These are phyloP conservation scores for Leucoagaricus sp. DNA, from an alignment of 1,284 basidiomycete genomes.

Conservation along the genomic window DNA sequence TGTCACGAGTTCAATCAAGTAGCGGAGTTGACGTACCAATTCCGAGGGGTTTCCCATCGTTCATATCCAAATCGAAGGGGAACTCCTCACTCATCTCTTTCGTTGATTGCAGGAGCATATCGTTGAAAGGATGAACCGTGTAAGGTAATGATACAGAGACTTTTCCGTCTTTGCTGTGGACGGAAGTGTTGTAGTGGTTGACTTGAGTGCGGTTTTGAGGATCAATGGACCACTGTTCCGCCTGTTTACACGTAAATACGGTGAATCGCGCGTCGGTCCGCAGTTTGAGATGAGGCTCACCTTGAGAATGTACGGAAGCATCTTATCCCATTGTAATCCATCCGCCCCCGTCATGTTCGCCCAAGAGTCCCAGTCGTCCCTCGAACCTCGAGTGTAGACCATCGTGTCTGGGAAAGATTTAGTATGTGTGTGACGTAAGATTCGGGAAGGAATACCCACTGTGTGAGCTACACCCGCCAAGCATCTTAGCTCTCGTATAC, in stretches of 20 bases:
- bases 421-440: no score
- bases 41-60: constrained; percentile 32
- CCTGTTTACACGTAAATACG: no score
- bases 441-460: constrained; percentile 22
- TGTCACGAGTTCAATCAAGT: background rate
- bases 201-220: background rate
- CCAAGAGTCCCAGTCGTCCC: constrained; percentile 28
- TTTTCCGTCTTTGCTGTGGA: constrained; percentile 1
- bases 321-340: constrained; percentile 5
- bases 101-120: constrained; percentile 7
- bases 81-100: constrained; percentile 25
- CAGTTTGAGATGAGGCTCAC: background rate
- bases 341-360: constrained; percentile 17
- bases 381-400: no score
- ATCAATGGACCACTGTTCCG: background rate
- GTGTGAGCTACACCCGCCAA: constrained; percentile 30
- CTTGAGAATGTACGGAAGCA: constrained; percentile 7
- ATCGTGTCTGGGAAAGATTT: no score
- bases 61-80: constrained; percentile 30
- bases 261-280: background rate
- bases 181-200: background rate
- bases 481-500: constrained; percentile 26
- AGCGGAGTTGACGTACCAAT: constrained; percentile 20
- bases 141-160: constrained; percentile 3
- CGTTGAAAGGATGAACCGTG: constrained; percentile 9